phyloP scores from a whole-genome alignment of 2,329 filamentous ascomycete genomes.

The Laburnicola sp. region DNA sequence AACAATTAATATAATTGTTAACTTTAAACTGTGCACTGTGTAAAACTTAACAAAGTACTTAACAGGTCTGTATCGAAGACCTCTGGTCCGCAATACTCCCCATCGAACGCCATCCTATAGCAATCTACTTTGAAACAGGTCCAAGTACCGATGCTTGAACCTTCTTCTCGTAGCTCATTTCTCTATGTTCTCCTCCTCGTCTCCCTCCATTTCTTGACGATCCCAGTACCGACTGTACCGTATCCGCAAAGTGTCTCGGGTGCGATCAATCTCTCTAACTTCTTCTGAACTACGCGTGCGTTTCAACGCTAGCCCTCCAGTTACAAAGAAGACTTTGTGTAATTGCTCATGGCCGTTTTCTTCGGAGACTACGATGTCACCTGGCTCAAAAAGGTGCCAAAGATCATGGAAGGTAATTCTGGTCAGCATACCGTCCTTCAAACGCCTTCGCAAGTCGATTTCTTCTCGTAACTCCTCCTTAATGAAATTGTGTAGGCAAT shows the following conservation, averaged over 20 bases:
- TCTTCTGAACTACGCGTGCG: not conserved
- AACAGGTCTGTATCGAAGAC: no score
- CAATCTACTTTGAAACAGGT: slow-evolving; percentile 8
- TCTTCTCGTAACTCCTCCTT: not conserved
- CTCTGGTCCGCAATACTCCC: not conserved
- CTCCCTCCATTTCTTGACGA: not conserved
- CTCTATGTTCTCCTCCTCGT: not conserved
- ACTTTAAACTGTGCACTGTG: no score
- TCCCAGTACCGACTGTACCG: not conserved
- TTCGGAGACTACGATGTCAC: slow-evolving; percentile 9
- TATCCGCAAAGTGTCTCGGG: not conserved
- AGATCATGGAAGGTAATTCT: slow-evolving; percentile 11
- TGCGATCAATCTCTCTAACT: not conserved
- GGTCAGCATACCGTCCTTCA: not conserved
- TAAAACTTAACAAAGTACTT: no score
- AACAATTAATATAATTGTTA: no score
- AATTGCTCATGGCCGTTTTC: slow-evolving; percentile 7
- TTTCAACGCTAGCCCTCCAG: slow-evolving; percentile 4
- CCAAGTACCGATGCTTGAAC: slow-evolving; percentile 3
- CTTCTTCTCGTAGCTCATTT: slow-evolving; percentile 1
- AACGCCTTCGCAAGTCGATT: not conserved
- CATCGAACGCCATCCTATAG: slow-evolving; percentile 10
- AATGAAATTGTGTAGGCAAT: slow-evolving; percentile 1
- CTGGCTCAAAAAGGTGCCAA: slow-evolving; percentile 14
- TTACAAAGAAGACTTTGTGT: slow-evolving; percentile 7